These are phyloP conservation scores for Fomitopsis schrenkii DNA, from an alignment of 1,284 basidiomycete genomes.

Conservation along the genomic window DNA sequence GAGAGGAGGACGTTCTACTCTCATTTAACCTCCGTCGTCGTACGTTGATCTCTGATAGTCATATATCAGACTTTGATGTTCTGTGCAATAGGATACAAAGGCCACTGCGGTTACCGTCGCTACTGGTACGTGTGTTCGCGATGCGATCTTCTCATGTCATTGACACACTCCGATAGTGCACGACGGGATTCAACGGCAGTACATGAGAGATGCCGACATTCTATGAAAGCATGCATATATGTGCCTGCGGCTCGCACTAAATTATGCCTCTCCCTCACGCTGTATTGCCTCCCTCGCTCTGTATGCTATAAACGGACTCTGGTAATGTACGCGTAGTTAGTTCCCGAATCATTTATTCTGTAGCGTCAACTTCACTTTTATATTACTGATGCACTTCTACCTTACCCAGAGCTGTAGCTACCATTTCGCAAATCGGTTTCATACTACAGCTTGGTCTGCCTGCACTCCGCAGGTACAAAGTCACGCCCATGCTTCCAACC, in stretches of 20 bases:
- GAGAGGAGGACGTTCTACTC: constrained; percentile 24
- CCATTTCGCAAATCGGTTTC: no score
- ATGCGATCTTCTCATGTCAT: background rate
- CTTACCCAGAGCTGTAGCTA: no score
- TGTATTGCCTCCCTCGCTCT: background rate
- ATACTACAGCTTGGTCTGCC: no score
- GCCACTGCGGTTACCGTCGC: constrained; percentile 29
- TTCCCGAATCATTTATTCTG: no score
- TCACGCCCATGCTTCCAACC: no score
- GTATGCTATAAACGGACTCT: background rate
- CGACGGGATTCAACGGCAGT: constrained; percentile 28
- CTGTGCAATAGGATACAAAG: constrained; percentile 26
- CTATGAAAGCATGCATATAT: constrained; percentile 7
- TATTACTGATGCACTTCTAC: no score
- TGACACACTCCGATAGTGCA: constrained; percentile 18
- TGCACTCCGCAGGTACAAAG: no score
- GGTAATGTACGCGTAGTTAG: background rate
- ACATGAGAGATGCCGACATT: constrained; percentile 28
- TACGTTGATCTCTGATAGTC: constrained; percentile 13
- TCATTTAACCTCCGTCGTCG: constrained; percentile 28
- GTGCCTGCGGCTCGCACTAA: background rate
- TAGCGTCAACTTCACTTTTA: no score
- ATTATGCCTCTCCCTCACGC: background rate
- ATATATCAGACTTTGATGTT: background rate
- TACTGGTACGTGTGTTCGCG: constrained; percentile 12